A percentile compares a stretch with the other conserved stretches of the same genome.
These are phyloP conservation scores for Leccinum angustisporum DNA, from an alignment of 1,284 basidiomycete species.

Conservation along the genomic window DNA sequence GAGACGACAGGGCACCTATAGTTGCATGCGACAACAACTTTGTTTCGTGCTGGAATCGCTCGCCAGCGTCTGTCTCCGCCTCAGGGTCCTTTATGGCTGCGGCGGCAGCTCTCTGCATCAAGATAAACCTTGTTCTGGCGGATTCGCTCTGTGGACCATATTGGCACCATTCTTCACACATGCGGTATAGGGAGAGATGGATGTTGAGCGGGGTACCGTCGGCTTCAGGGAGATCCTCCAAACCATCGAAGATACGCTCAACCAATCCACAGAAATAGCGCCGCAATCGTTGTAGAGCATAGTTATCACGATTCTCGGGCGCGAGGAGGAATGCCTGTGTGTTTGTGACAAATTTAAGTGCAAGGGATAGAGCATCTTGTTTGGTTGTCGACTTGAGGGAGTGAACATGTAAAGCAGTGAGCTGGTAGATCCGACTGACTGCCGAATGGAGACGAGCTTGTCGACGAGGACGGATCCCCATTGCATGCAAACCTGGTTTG, in stretches of 20 bases:
- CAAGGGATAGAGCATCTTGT: slow-evolving; percentile 72
- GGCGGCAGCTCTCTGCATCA: slow-evolving; percentile 74
- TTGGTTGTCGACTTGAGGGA: slow-evolving; percentile 70
- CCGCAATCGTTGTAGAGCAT: slow-evolving; percentile 79
- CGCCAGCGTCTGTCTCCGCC: slow-evolving; percentile 53
- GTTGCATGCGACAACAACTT: slow-evolving; percentile 74
- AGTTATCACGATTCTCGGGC: slow-evolving; percentile 73
- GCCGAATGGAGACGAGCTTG: slow-evolving; percentile 86
- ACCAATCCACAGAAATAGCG: slow-evolving; percentile 90
- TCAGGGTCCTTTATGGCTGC: slow-evolving; percentile 49
- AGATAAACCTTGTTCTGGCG: slow-evolving; percentile 70
- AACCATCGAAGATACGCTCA: slow-evolving; percentile 80
- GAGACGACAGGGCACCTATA: slow-evolving; percentile 80
- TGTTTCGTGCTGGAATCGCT: slow-evolving; percentile 74
- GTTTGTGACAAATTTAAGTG: slow-evolving; percentile 85
- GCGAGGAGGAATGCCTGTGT: slow-evolving; percentile 78
- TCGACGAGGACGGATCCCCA: slow-evolving; percentile 59
- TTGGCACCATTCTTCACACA: slow-evolving; percentile 95
- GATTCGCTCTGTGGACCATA: slow-evolving; percentile 76
- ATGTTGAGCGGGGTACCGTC: slow-evolving; percentile 76
- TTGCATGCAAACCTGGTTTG: slow-evolving; percentile 61
- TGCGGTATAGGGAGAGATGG: slow-evolving; percentile 78
- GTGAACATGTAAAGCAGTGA: slow-evolving; percentile 79
- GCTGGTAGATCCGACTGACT: slow-evolving; percentile 86
- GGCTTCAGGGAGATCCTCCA: slow-evolving; percentile 70